Evolutionary conservation across 257 asterid genomes (phyloP).

Genomic region (Lithospermum erythrorhizon): DNA sequence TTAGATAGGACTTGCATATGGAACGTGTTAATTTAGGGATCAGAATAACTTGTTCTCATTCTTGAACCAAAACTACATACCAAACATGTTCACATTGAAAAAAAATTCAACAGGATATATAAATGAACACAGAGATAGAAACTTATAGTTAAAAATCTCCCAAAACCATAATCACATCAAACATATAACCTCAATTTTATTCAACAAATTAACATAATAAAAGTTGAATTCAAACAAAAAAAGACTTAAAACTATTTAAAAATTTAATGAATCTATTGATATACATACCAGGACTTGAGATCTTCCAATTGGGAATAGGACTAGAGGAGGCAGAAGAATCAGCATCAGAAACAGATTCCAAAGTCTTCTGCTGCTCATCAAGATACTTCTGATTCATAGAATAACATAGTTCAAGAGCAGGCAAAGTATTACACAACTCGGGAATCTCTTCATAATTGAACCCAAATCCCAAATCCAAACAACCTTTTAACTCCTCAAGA

Average conservation of each 20-base stretch:
- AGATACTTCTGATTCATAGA: constrained; percentile 34
- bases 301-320: constrained; percentile 35
- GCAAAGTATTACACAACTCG: constrained; percentile 36
- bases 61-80: not conserved
- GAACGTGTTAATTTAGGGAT: not conserved
- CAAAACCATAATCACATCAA: not conserved
- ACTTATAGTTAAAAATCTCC: too few species aligned
- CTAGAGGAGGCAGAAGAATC: constrained; percentile 23
- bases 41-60: not conserved
- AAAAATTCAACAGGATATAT: too few species aligned
- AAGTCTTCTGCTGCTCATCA: constrained; percentile 23
- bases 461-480: constrained; percentile 38
- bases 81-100: not conserved
- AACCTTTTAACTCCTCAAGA: constrained; percentile 35
- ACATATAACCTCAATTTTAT: not conserved
- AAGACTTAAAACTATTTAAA: not conserved
- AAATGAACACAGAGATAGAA: too few species aligned
- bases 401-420: constrained; percentile 42
- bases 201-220: not conserved
- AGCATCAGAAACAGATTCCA: constrained; percentile 21
- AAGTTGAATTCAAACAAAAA: not conserved
- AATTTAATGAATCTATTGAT: not conserved
- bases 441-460: constrained; percentile 39
- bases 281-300: constrained; percentile 34
- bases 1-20: too few species aligned